Evolutionary conservation across 1,284 basidiomycete genomes (phyloP).

Genomic region (Leccinum pachyderme): DNA sequence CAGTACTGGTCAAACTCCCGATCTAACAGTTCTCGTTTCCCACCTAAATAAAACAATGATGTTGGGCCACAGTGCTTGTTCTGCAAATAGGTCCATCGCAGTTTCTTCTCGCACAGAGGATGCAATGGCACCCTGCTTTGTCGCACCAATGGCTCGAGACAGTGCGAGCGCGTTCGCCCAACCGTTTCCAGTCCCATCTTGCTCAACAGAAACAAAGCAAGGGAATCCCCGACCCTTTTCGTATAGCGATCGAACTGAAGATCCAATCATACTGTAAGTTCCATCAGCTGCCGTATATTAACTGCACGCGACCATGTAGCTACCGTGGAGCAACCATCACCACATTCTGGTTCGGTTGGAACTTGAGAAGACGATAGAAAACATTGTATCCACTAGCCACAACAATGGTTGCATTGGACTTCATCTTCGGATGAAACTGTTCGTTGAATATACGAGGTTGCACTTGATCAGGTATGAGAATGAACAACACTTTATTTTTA

Average conservation of each 20-base stretch:
- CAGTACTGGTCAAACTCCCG: background rate
- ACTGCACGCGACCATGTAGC: background rate
- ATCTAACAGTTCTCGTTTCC: slow-evolving; percentile 1
- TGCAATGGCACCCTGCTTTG: slow-evolving; percentile 63
- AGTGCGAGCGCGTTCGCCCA: slow-evolving; percentile 50
- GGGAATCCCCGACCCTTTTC: slow-evolving; percentile 62
- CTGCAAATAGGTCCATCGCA: slow-evolving; percentile 63
- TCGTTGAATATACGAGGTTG: slow-evolving; percentile 62
- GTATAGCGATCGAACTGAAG: slow-evolving; percentile 60
- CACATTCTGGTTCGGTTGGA: slow-evolving; percentile 55
- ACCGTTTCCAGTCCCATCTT: slow-evolving; percentile 55
- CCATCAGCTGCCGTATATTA: slow-evolving; percentile 2
- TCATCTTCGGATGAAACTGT: slow-evolving; percentile 49
- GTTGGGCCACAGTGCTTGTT: slow-evolving; percentile 67
- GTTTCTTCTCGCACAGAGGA: slow-evolving; percentile 66
- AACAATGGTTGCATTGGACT: slow-evolving; percentile 49
- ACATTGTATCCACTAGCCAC: slow-evolving; percentile 68
- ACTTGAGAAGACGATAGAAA: slow-evolving; percentile 57
- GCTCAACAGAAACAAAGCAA: slow-evolving; percentile 64
- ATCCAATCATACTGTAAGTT: slow-evolving; percentile 56
- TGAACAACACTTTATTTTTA: slow-evolving; percentile 48
- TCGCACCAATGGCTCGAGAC: slow-evolving; percentile 58
- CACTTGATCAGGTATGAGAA: slow-evolving; percentile 63
- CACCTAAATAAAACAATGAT: slow-evolving; percentile 64
- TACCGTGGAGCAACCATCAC: slow-evolving; percentile 64